Percentiles rank a stretch among this genome's conserved stretches.
These are phyloP conservation scores for Colletotrichum somersetense DNA, from an alignment of 2,329 filamentous ascomycete species.

Conservation along the genomic window DNA sequence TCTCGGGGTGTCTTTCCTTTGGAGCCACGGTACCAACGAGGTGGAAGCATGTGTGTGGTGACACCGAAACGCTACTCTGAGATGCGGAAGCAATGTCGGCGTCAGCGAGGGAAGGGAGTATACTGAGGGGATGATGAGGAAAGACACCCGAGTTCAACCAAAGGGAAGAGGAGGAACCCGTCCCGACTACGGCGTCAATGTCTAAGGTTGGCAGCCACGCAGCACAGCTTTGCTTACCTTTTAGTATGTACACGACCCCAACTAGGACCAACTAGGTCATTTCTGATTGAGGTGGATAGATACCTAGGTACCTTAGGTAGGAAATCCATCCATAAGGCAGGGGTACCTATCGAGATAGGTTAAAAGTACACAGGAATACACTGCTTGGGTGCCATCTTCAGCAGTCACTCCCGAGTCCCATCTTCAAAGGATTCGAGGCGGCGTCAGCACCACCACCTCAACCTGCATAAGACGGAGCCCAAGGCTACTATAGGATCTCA, in stretches of 20 bases:
- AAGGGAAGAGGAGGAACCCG: constrained; percentile 7
- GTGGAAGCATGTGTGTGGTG: constrained; percentile 29
- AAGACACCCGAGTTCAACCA: constrained; percentile 18
- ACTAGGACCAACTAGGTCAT: constrained; percentile 23
- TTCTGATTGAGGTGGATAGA: background rate
- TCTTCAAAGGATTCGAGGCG: constrained; percentile 32
- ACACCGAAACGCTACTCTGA: constrained; percentile 24
- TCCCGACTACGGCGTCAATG: constrained; percentile 26
- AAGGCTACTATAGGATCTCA: constrained; percentile 1
- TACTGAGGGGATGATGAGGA: constrained; percentile 17
- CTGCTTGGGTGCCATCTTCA: background rate
- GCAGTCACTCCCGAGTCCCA: constrained; percentile 2
- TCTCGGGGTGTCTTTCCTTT: constrained; percentile 24
- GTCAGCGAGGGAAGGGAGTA: background rate
- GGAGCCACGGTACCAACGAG: constrained; percentile 21
- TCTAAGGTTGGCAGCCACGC: constrained; percentile 27
- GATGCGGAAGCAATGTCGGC: constrained; percentile 11
- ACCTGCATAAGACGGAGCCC: constrained; percentile 28
- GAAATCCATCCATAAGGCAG: constrained; percentile 8
- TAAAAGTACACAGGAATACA: background rate
- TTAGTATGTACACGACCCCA: constrained; percentile 9
- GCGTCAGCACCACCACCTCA: constrained; percentile 28
- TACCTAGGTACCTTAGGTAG: no score
- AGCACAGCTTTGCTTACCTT: constrained; percentile 28
- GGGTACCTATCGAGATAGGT: constrained; percentile 9